These are phyloP conservation scores for Penicillium paradoxum DNA, from an alignment of 495 filamentous ascomycete genomes.

Conservation along the genomic window DNA sequence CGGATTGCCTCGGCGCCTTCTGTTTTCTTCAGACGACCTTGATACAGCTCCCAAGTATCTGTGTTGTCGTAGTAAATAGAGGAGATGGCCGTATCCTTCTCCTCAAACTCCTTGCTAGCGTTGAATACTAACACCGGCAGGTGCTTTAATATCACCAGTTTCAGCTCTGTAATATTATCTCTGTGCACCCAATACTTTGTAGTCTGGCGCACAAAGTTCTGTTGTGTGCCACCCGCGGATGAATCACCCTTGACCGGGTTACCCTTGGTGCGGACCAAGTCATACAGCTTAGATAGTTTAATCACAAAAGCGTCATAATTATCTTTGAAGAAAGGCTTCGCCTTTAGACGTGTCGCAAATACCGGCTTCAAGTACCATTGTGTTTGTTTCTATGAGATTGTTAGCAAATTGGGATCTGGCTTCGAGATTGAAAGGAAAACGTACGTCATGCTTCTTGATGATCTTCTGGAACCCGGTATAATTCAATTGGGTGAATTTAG, in stretches of 20 bases:
- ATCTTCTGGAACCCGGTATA: slow-evolving; percentile 99
- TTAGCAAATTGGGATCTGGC: slow-evolving; percentile 8
- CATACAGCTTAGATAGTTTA: slow-evolving; percentile 92
- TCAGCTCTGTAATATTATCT: slow-evolving; percentile 97
- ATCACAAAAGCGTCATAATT: slow-evolving; percentile 97
- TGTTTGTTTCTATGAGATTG: slow-evolving; percentile 72
- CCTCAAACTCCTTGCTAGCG: slow-evolving; percentile 90
- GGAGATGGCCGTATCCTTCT: slow-evolving; percentile 85
- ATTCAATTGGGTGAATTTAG: slow-evolving; percentile 97
- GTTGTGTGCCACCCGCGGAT: slow-evolving; percentile 84
- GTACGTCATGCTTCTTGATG: slow-evolving; percentile 98
- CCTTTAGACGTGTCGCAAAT: slow-evolving; percentile 87
- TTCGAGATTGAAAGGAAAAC: slow-evolving; percentile 23
- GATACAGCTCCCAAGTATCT: slow-evolving; percentile 88
- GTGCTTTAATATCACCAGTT: slow-evolving; percentile 96
- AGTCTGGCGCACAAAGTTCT: slow-evolving; percentile 93
- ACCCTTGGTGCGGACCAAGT: slow-evolving; percentile 86
- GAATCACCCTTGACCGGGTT: slow-evolving; percentile 90
- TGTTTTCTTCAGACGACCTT: slow-evolving; percentile 91
- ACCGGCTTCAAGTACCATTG: slow-evolving; percentile 89
- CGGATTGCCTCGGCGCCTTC: slow-evolving; percentile 97
- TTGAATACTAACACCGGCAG: slow-evolving; percentile 97
- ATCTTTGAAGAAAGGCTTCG: slow-evolving; percentile 96
- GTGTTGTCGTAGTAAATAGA: slow-evolving; percentile 98
- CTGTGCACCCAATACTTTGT: slow-evolving; percentile 99